phyloP scores from a whole-genome alignment of 1,139 yeast species.

The Sugiyamaella japonica region DNA sequence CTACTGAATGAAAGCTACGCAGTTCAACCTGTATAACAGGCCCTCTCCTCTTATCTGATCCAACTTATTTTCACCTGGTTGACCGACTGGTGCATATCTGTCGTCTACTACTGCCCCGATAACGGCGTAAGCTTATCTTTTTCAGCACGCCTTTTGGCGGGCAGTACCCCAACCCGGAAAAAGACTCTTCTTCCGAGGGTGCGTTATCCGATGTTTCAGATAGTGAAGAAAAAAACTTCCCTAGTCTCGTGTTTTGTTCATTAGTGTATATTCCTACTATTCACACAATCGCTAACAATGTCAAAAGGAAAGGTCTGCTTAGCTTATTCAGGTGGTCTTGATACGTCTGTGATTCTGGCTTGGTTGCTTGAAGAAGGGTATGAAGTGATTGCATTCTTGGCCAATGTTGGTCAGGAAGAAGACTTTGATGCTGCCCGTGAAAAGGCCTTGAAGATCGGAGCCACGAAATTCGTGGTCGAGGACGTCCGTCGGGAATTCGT shows the following conservation, averaged over 20 bases:
- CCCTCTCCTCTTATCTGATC: too few relatives aligned
- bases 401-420: constrained; percentile 98
- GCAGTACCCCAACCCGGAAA: constrained; percentile 5
- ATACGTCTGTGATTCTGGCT: constrained; percentile 94
- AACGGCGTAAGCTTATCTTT: neutral
- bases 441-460: constrained; percentile 96
- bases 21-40: too few relatives aligned
- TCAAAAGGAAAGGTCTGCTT: constrained; percentile 94
- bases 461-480: constrained; percentile 88
- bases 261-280: neutral
- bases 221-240: neutral
- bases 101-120: too few relatives aligned
- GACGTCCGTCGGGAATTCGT: constrained; percentile 96
- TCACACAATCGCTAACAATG: constrained; percentile 4
- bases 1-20: too few relatives aligned
- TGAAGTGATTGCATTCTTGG: constrained; percentile 97
- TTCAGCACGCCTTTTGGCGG: neutral
- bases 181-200: constrained; percentile 4
- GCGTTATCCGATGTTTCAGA: neutral
- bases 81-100: neutral
- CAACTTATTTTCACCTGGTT: too few relatives aligned
- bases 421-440: constrained; percentile 96
- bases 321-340: constrained; percentile 99
- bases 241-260: neutral
- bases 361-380: constrained; percentile 98